Conservation (phyloP, 2,329 filamentous ascomycete species). For the Aphanoascus verrucosus region DNA sequence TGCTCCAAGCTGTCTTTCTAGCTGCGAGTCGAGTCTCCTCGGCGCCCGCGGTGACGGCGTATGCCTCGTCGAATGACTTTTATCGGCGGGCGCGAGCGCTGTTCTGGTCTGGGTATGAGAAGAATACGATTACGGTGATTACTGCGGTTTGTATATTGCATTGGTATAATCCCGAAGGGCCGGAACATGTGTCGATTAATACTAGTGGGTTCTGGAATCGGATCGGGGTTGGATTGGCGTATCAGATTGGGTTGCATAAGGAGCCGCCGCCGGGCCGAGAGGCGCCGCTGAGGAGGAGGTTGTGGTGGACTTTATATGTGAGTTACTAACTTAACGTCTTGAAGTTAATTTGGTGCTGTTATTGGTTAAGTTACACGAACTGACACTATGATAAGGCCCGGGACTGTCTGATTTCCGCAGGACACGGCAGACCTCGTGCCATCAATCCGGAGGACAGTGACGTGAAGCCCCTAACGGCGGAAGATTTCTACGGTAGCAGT, state of each 20-base stretch:
- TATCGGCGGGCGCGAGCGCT: constrained; percentile 27
- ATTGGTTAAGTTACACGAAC: neutral
- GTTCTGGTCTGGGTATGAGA: constrained; percentile 27
- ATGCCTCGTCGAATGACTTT: constrained; percentile 24
- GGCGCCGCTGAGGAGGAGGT: constrained; percentile 28
- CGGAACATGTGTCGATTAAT: constrained; percentile 32
- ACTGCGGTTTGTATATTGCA: constrained; percentile 26
- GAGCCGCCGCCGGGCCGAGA: constrained; percentile 30
- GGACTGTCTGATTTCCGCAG: constrained; percentile 35
- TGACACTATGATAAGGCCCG: constrained; percentile 20
- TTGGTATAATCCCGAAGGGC: constrained; percentile 29
- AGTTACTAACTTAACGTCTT: constrained; percentile 15
- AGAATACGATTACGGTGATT: constrained; percentile 24
- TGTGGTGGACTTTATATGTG: constrained; percentile 38
- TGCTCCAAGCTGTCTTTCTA: constrained; percentile 33
- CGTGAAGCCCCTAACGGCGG: constrained; percentile 25
- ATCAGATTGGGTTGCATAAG: constrained; percentile 37
- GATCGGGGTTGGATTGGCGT: constrained; percentile 34
- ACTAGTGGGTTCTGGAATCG: constrained; percentile 38
- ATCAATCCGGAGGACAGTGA: constrained; percentile 33
- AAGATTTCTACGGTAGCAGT: constrained; percentile 28
- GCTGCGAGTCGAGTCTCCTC: constrained; percentile 35
- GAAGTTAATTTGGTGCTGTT: neutral
- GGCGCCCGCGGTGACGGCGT: constrained; percentile 22
- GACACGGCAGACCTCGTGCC: constrained; percentile 33